Base-by-base conservation (phyloP, 495 filamentous ascomycete genomes). In the Penicillium nucicola region DNA sequence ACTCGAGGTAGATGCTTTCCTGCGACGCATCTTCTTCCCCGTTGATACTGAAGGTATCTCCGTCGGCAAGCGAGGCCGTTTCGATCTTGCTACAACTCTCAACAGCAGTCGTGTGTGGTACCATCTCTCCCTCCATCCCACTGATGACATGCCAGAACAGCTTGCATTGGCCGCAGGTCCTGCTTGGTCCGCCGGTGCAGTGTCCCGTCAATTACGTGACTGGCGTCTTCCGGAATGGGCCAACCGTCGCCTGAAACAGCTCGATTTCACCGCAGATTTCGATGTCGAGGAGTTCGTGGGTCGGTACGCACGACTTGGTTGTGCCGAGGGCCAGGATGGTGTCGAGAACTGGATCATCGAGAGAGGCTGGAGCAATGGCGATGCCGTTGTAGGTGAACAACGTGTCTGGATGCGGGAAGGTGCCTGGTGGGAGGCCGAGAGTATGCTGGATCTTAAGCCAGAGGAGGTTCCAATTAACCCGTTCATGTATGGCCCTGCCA, bases 191-290 rank as follows among this genome's bases (percentile, higher is more conserved):
- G 95, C 93, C 12, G 88, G 88, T 18, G 84, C 86, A 1, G 89
- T 97, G 1, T 97, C 95, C 8, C 83, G 90, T 37, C 95, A 98
- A 69, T 75, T 98, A 13, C 87, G 93, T 23, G 82, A 87, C 33
- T 97, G 93, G 93, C 77, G 93, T 55, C 77, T 97, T 5, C 88
- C 92, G 0, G 93, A 98, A 65, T 98, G 93, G 93, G 89, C 90
- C 1, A 97, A 97, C 60, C 86, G 92, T 38, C 82, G 93, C 25
- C 89, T 90, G 56, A 92, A 89, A 66, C 81, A 87, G 52, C 82
- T 97, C n/a, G 93, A 97, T 66, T 97, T 95, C 65, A 98, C 93
- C 0, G 89, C 90, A 10, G 93, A 98, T 58, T 98, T 97, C 58
- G 93, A 98, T 59, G 66, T 91, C 13, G 89, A 97, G 34, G 93